Percentiles rank a stretch among this genome's conserved stretches.
Evolutionary conservation across 1,139 yeast genomes (phyloP).

Genomic region (Yamadazyma blattariae): DNA sequence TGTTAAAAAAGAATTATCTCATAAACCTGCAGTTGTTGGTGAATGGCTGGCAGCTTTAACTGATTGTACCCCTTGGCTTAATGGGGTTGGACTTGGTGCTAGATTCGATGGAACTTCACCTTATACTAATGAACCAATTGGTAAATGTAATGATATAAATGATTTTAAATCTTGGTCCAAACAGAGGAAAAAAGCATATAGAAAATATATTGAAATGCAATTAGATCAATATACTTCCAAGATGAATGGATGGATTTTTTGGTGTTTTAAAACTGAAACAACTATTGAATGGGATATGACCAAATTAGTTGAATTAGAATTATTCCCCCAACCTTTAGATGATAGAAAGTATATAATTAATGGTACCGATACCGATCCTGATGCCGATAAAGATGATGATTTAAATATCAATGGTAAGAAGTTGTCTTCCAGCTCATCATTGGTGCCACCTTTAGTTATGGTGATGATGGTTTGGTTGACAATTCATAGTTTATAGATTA

Average conservation of each 20-base stretch:
- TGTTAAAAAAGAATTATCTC: slow-evolving; percentile 52
- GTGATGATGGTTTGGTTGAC: too few relatives aligned
- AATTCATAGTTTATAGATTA: neutral
- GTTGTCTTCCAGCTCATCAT: neutral
- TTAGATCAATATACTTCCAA: slow-evolving; percentile 74
- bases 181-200: slow-evolving; percentile 51
- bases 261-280: slow-evolving; percentile 92
- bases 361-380: slow-evolving; percentile 30
- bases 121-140: slow-evolving; percentile 50
- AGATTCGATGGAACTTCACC: slow-evolving; percentile 65
- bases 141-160: slow-evolving; percentile 61
- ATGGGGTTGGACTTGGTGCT: slow-evolving; percentile 87
- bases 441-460: too few relatives aligned
- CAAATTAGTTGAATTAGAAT: slow-evolving; percentile 42
- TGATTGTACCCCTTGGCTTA: slow-evolving; percentile 88
- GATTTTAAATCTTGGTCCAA: slow-evolving; percentile 60
- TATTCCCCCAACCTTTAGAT: slow-evolving; percentile 62
- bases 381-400: slow-evolving; percentile 6
- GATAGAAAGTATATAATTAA: slow-evolving; percentile 40
- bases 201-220: slow-evolving; percentile 84
- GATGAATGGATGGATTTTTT: slow-evolving; percentile 79
- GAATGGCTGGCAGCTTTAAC: slow-evolving; percentile 96
- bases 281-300: slow-evolving; percentile 86
- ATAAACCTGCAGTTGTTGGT: slow-evolving; percentile 76
- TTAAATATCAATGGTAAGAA: neutral